These are phyloP conservation scores for Dissoconium aciculare DNA, from an alignment of 2,329 filamentous ascomycete species.

Conservation along the genomic window DNA sequence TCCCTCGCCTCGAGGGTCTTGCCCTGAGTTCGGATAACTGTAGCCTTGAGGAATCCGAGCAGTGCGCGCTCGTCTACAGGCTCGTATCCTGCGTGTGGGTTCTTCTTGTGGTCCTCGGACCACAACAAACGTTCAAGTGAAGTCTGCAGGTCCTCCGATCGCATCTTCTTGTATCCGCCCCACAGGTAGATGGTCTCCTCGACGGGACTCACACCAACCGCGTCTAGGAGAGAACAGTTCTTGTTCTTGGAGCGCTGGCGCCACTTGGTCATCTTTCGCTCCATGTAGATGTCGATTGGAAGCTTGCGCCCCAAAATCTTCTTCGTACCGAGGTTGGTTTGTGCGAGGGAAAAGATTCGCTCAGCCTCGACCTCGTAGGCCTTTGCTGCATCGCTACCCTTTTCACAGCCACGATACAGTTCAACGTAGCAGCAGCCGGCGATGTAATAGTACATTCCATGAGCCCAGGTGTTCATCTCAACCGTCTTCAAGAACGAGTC, in stretches of 20 bases:
- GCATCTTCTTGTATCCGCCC: constrained; percentile 79
- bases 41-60: constrained; percentile 49
- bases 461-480: constrained; percentile 81
- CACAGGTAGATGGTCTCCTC: constrained; percentile 91
- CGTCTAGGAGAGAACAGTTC: constrained; percentile 58
- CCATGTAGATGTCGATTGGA: constrained; percentile 76
- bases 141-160: constrained; percentile 44
- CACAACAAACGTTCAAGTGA: constrained; percentile 53
- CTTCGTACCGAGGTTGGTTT: constrained; percentile 66
- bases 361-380: constrained; percentile 39
- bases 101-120: constrained; percentile 44
- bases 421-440: constrained; percentile 66
- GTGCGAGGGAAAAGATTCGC: constrained; percentile 55
- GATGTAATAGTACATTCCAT: constrained; percentile 78
- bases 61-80: constrained; percentile 48
- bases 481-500: constrained; percentile 56
- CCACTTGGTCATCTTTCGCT: constrained; percentile 78
- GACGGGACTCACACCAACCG: constrained; percentile 62
- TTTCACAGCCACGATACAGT: constrained; percentile 52
- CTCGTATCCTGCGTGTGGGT: constrained; percentile 38
- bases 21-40: constrained; percentile 49
- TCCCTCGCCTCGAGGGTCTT: constrained; percentile 44
- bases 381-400: constrained; percentile 32
- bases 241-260: constrained; percentile 57
- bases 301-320: constrained; percentile 78